These are phyloP conservation scores for Didymella lethalis DNA, from an alignment of 2,329 filamentous ascomycete genomes.

Conservation along the genomic window DNA sequence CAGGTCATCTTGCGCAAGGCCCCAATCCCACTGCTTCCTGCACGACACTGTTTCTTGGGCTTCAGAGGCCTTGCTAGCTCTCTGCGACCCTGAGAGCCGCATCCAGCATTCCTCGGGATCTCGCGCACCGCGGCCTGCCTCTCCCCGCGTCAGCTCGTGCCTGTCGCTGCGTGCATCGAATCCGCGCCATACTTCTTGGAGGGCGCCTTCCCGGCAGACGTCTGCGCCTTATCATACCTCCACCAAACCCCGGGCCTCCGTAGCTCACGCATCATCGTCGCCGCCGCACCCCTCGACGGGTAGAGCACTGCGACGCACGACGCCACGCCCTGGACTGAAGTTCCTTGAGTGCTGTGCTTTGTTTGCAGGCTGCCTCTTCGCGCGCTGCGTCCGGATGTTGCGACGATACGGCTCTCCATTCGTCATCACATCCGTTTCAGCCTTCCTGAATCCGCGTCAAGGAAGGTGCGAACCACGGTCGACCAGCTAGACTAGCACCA, in stretches of 20 bases:
- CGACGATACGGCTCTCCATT: slow-evolving; percentile 43
- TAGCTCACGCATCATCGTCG: slow-evolving; percentile 32
- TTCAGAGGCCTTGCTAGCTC: slow-evolving; percentile 28
- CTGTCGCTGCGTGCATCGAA: slow-evolving; percentile 38
- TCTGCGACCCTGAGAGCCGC: slow-evolving; percentile 37
- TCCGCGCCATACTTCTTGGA: slow-evolving; percentile 19
- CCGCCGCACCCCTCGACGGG: slow-evolving; percentile 25
- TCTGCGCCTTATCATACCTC: slow-evolving; percentile 37
- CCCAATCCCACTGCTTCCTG: slow-evolving; percentile 34
- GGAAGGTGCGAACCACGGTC: slow-evolving; percentile 31
- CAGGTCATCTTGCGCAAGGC: slow-evolving; percentile 20
- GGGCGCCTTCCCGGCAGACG: slow-evolving; percentile 34
- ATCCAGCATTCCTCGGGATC: slow-evolving; percentile 19
- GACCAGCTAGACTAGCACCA: slow-evolving; percentile 27
- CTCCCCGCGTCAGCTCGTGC: slow-evolving; percentile 38
- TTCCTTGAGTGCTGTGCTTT: slow-evolving; percentile 11
- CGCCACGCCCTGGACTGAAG: slow-evolving; percentile 4
- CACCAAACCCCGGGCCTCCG: slow-evolving; percentile 43
- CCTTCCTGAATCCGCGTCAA: slow-evolving; percentile 41
- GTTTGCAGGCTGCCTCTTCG: slow-evolving; percentile 17
- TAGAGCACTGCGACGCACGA: slow-evolving; percentile 27
- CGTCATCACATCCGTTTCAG: slow-evolving; percentile 50
- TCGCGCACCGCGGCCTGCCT: slow-evolving; percentile 31
- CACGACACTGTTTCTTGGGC: slow-evolving; percentile 33
- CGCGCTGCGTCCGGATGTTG: slow-evolving; percentile 46